These are phyloP conservation scores for Botrytis cinerea DNA, from an alignment of 2,329 filamentous ascomycete genomes.

Conservation along the genomic window DNA sequence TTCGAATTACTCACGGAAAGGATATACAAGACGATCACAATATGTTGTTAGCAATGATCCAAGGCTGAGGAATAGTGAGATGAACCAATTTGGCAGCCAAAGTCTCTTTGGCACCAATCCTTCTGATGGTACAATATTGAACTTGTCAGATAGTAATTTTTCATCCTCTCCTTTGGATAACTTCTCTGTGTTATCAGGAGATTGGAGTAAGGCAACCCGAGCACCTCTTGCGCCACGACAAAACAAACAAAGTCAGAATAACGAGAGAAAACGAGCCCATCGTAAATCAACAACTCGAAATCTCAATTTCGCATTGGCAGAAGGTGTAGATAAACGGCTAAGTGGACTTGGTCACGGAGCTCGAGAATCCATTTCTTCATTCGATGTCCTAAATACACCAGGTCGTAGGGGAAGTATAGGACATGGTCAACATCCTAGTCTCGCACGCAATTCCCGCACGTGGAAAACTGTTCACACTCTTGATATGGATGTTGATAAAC, in stretches of 20 bases:
- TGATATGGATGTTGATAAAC: constrained; percentile 23
- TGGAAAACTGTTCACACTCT: constrained; percentile 33
- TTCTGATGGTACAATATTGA: constrained; percentile 28
- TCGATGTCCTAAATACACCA: constrained; percentile 21
- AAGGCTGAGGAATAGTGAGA: constrained; percentile 27
- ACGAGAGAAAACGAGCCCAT: constrained; percentile 12
- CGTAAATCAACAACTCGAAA: constrained; percentile 30
- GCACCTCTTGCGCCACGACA: constrained; percentile 17
- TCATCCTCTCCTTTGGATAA: constrained; percentile 33
- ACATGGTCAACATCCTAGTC: constrained; percentile 31
- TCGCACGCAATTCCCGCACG: constrained; percentile 32
- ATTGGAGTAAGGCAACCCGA: constrained; percentile 20
- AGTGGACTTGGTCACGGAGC: constrained; percentile 36
- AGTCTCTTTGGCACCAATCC: constrained; percentile 13
- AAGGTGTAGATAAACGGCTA: constrained; percentile 23
- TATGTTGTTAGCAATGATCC: constrained; percentile 25
- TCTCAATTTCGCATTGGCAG: constrained; percentile 26
- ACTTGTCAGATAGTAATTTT: constrained; percentile 35
- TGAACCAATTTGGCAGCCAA: constrained; percentile 15
- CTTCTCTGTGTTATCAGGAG: constrained; percentile 32
- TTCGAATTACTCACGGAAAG: constrained; percentile 39
- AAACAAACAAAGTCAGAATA: constrained; percentile 1
- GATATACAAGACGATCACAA: constrained; percentile 33
- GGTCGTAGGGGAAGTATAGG: constrained; percentile 33
- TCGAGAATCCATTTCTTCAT: constrained; percentile 30